Evolutionary conservation across 148 eudicot species (phyloP).

Genomic region (Camellia lanceoleosa): DNA sequence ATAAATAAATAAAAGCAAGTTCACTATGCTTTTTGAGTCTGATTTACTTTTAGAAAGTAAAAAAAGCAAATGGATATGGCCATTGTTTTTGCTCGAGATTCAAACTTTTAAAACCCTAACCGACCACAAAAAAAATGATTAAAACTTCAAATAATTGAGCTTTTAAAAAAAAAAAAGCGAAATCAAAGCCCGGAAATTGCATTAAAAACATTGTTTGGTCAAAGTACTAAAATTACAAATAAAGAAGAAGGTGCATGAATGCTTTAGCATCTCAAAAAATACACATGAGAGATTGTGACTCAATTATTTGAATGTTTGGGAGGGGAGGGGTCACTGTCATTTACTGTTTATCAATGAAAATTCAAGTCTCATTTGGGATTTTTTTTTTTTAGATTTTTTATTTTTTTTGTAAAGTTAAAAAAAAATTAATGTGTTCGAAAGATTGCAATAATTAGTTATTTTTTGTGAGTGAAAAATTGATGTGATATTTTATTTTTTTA

Average conservation of each 20-base stretch:
- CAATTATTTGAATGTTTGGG: neutral
- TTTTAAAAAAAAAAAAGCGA: neutral
- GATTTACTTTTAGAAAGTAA: slow-evolving; percentile 5
- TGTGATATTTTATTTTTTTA: no score
- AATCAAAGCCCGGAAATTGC: neutral
- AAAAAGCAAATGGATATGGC: neutral
- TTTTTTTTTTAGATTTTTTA: no score
- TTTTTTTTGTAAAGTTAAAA: no score
- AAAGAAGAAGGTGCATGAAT: slow-evolving; percentile 6
- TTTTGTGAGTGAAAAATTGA: no score
- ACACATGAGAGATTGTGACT: neutral
- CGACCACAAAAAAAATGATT: neutral
- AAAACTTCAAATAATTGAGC: slow-evolving; percentile 12
- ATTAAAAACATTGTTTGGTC: neutral
- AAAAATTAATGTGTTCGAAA: no score
- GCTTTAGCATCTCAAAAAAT: slow-evolving; percentile 17
- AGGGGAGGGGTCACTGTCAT: neutral
- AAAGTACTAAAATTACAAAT: neutral
- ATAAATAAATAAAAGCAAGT: neutral
- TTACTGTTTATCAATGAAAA: no score
- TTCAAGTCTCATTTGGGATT: no score
- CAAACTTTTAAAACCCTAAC: neutral
- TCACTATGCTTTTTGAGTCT: neutral
- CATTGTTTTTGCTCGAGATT: neutral
- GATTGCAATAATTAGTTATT: no score